Evolutionary conservation across 2,329 filamentous ascomycete species (phyloP), one percentile per base, ranked within the genome.

Genomic region (Huntiella bhutanensis): DNA sequence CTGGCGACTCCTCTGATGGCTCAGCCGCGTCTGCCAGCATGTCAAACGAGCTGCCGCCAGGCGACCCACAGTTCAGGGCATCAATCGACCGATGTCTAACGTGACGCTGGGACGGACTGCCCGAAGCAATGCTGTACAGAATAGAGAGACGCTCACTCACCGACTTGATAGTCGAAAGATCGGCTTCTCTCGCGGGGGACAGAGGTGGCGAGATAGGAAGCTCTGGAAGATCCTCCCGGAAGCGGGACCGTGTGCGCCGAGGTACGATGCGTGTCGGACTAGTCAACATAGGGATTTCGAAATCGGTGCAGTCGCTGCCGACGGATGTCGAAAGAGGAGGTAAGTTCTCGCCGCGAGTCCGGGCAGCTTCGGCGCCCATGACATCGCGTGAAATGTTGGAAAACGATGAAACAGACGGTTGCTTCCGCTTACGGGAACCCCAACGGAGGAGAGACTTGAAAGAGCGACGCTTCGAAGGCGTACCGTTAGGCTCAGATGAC

Each of bases 211-310:
- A 91, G 10, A 87, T 61, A 2, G 84, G 82, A 44, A 85, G 71
- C 57, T 95, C 88, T 3, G 86, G 87, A 10, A 95, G 69, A 56
- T 95, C 86, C 63, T 96, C 88, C 42, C 82, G 75, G 64, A 96
- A 96, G 47, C 84, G 87, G 34, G 87, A 95, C 61, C 83, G 79
- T 3, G 85, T 91, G 47, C 87, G 76, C 55, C 82, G 80, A 4
- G 85, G 80, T 4, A 78, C 58, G 5, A 45, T 61, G 63, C 10
- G 64, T 58, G 52, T 62, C 65, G 7, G 54, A 49, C 49, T 60
- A 62, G 37, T 55, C 55, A 37, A 46, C 5, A 41, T 48, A 11
- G 58, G 51, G 28, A 60, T 38, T 43, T 60, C 59, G 38, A 57
- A 49, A 13, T 49, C 48, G 4, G 39, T 43, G 4, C 43, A 43